Percentiles rank a stretch among this genome's conserved stretches.
phyloP scores from a whole-genome alignment of 345 rosid genomes.

The Noccaea caerulescens region DNA sequence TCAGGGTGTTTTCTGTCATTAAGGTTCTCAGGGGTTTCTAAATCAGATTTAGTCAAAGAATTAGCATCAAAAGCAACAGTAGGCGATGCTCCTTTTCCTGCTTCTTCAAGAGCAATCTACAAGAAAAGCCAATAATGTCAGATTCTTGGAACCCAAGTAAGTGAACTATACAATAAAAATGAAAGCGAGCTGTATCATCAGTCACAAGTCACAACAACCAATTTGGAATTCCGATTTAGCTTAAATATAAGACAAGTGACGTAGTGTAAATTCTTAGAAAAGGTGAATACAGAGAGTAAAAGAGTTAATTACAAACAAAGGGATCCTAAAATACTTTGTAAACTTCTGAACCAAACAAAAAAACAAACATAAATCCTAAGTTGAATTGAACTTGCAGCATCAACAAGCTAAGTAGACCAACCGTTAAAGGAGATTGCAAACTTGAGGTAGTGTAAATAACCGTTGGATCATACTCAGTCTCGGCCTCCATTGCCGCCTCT shows the following conservation, averaged over 20 bases:
- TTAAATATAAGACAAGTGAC: background rate
- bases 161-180: no score
- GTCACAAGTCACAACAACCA: no score
- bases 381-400: no score
- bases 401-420: background rate
- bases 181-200: background rate
- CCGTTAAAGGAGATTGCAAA: background rate
- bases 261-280: no score
- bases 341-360: no score
- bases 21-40: no score
- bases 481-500: background rate
- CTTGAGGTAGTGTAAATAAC: background rate
- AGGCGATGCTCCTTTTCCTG: background rate
- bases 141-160: background rate
- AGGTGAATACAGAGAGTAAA: no score
- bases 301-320: no score
- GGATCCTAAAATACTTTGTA: no score
- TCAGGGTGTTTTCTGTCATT: no score
- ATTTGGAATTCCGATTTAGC: background rate
- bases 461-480: background rate
- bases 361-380: no score
- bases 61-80: background rate
- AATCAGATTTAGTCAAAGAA: no score
- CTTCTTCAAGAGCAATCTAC: background rate
- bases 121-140: background rate